Conservation (phyloP, 805 yeast species). For the Metschnikowia rubicola region DNA sequence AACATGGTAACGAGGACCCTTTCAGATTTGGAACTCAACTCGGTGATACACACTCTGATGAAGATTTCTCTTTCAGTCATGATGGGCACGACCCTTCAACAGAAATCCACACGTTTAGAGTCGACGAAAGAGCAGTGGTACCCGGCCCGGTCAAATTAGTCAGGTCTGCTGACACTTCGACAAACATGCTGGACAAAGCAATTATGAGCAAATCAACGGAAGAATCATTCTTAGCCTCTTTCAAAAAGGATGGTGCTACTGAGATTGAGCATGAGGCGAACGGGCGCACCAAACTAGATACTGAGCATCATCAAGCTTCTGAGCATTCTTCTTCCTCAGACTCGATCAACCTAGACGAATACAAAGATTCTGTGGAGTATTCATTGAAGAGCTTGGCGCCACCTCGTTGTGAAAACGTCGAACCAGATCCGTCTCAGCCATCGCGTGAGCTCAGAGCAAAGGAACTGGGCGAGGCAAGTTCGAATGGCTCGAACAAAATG, state of each 20-base stretch:
- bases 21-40: not conserved
- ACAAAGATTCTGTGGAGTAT: constrained; percentile 18
- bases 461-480: not conserved
- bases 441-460: not conserved
- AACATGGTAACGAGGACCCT: not conserved
- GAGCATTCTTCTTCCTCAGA: not conserved
- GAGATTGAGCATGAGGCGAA: not conserved
- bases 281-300: not conserved
- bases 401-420: constrained; percentile 2
- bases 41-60: not conserved
- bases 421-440: not conserved
- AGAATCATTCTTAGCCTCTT: not conserved
- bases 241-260: not conserved
- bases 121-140: constrained; percentile 7
- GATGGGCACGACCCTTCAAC: constrained; percentile 4
- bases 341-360: constrained; percentile 5
- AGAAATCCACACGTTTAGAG: constrained; percentile 5
- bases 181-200: not conserved
- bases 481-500: not conserved
- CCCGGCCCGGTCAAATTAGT: constrained; percentile 13
- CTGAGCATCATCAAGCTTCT: constrained; percentile 4
- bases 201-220: not conserved
- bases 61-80: not conserved
- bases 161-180: constrained; percentile 1
- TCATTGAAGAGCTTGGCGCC: constrained; percentile 20